phyloP scores from a whole-genome alignment of 73 alveolate species.

The Paramecium caudatum region DNA sequence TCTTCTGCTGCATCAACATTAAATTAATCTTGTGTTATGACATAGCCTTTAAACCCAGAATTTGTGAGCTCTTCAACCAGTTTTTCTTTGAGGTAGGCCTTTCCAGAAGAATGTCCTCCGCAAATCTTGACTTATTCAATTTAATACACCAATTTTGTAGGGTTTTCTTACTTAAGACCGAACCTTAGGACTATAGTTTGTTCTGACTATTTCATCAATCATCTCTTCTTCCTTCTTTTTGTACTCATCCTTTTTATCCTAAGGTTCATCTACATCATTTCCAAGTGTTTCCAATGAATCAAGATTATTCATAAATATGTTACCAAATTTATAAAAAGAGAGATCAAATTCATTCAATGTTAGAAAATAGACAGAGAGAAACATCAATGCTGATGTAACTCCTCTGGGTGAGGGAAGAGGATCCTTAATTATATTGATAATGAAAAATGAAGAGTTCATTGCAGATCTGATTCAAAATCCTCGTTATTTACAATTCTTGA shows the following conservation, averaged over 20 bases:
- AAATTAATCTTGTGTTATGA: conserved; percentile 25
- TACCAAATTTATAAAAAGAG: neutral
- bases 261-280: no score
- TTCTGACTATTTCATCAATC: conserved; percentile 1
- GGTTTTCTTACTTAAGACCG: neutral
- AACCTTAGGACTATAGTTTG: conserved; percentile 21
- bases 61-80: neutral
- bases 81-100: neutral
- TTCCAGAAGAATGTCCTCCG: conserved; percentile 63
- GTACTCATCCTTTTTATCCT: no score
- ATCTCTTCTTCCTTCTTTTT: no score
- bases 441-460: conserved; percentile 23
- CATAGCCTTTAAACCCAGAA: neutral
- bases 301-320: no score
- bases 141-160: conserved; percentile 43
- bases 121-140: neutral
- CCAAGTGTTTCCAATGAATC: no score
- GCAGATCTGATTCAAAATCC: neutral
- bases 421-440: neutral
- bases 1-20: conserved; percentile 18
- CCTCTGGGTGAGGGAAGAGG: conserved; percentile 42
- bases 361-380: neutral
- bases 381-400: conserved; percentile 20
- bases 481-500: neutral
- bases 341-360: conserved; percentile 45